Evolutionary conservation across 257 asterid genomes (phyloP).

Genomic region (Orobanche coerulescens): DNA sequence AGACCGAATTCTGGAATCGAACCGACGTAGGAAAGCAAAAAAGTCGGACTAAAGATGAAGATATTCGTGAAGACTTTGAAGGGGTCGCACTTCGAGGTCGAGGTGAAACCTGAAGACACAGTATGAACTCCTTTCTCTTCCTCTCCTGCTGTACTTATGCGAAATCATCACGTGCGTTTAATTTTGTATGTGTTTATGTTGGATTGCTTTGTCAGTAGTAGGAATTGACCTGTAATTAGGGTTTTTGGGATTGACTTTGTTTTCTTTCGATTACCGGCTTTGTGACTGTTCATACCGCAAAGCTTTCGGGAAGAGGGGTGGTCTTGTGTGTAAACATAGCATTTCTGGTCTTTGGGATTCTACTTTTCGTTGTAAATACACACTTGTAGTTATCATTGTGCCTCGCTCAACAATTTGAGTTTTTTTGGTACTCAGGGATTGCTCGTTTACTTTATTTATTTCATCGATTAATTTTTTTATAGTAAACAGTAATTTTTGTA

Average conservation of each 20-base stretch:
- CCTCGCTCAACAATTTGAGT: not conserved
- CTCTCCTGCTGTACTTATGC: not conserved
- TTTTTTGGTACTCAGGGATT: not conserved
- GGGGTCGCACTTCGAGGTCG: constrained; percentile 77
- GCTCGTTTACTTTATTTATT: not conserved
- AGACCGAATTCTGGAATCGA: constrained; percentile 15
- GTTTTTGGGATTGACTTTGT: constrained; percentile 20
- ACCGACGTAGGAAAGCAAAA: constrained; percentile 9
- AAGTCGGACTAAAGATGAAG: constrained; percentile 42
- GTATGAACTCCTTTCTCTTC: constrained; percentile 29
- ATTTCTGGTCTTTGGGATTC: too few species aligned
- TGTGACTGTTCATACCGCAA: not conserved
- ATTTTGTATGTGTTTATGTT: not conserved
- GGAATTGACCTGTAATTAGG: constrained; percentile 32
- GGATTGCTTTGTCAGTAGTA: constrained; percentile 2
- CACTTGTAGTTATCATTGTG: constrained; percentile 1
- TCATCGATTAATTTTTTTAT: not conserved
- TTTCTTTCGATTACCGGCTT: not conserved
- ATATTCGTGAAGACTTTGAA: constrained; percentile 74
- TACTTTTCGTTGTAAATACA: not conserved
- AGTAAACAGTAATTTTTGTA: not conserved
- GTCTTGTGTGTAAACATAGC: too few species aligned
- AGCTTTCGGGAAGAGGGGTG: too few species aligned
- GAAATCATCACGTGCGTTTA: not conserved
- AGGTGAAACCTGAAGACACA: constrained; percentile 66